phyloP scores from a whole-genome alignment of 192 early-diverging fungal genomes.

The Geranomyces michiganensis region DNA sequence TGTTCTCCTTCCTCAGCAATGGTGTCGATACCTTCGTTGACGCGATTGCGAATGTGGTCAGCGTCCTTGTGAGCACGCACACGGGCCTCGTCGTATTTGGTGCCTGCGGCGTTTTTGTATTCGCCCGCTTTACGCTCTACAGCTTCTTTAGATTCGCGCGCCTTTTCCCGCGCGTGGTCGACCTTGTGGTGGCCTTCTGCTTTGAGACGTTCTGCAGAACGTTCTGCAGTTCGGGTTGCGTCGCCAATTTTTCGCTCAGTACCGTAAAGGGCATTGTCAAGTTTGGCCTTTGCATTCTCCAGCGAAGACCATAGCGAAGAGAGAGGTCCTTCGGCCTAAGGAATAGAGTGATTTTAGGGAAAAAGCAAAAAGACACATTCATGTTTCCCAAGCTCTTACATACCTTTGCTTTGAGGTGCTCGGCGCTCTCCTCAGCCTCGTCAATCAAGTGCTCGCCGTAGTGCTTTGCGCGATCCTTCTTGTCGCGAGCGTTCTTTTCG shows the following conservation, averaged over 20 bases:
- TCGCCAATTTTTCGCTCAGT: background rate
- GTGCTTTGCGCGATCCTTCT: background rate
- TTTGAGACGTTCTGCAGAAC: conserved; percentile 4
- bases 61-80: background rate
- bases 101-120: background rate
- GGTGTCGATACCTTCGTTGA: conserved; percentile 11
- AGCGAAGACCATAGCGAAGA: background rate
- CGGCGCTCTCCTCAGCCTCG: background rate
- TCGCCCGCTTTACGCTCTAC: conserved; percentile 15
- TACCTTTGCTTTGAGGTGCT: background rate
- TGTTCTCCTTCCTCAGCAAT: conserved; percentile 19
- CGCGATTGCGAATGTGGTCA: conserved; percentile 3
- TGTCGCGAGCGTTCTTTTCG: background rate
- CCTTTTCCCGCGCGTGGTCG: conserved; percentile 17
- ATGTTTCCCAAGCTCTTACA: background rate
- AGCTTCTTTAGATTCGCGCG: background rate
- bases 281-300: background rate
- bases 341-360: background rate
- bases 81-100: background rate
- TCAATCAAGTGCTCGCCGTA: background rate
- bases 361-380: background rate
- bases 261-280: background rate
- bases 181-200: background rate
- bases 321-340: conserved; percentile 4
- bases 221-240: background rate